A percentile compares a stretch with the other conserved stretches of the same genome.
Evolutionary conservation across 202 grass and related monocot genomes (phyloP).

Genomic region (Eragrostis tef): DNA sequence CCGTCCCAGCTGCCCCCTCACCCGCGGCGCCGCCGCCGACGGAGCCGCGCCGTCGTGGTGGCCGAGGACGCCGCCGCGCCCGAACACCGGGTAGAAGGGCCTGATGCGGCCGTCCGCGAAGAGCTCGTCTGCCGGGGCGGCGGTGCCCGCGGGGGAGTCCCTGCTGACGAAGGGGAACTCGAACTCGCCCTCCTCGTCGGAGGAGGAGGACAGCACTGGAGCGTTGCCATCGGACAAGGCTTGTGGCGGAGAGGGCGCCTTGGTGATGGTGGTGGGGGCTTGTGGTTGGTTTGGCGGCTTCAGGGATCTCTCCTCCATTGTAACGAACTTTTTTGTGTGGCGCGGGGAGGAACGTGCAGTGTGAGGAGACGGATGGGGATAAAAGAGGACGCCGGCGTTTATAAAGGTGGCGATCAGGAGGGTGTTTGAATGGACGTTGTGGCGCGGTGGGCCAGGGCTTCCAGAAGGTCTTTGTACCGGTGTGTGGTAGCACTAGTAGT

Average conservation of each 20-base stretch:
- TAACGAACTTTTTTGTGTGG: not conserved
- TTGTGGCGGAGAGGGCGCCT: too few species aligned
- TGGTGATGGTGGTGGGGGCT: not conserved
- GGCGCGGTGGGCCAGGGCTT: conserved; percentile 11
- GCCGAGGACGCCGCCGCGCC: conserved; percentile 22
- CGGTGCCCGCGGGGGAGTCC: conserved; percentile 44
- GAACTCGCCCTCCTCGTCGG: conserved; percentile 50
- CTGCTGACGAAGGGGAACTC: conserved; percentile 67
- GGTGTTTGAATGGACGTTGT: not conserved
- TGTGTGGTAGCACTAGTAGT: too few species aligned
- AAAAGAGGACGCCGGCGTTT: conserved; percentile 33
- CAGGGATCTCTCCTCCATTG: conserved; percentile 42
- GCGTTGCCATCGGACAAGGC: not conserved
- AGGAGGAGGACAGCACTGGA: not conserved
- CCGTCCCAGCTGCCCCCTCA: conserved; percentile 51
- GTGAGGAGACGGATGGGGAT: conserved; percentile 23
- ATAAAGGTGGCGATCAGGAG: conserved; percentile 28
- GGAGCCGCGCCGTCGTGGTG: not conserved
- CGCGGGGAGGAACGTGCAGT: not conserved
- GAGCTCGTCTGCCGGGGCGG: conserved; percentile 51
- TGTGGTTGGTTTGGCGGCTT: not conserved
- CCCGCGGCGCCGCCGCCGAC: not conserved
- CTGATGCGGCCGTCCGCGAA: conserved; percentile 61
- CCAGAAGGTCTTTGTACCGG: not conserved
- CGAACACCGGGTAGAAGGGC: conserved; percentile 84